A percentile compares a stretch with the other conserved stretches of the same genome.
These are phyloP conservation scores for Fusarium paranaense DNA, from an alignment of 2,329 filamentous ascomycete genomes.

Conservation along the genomic window DNA sequence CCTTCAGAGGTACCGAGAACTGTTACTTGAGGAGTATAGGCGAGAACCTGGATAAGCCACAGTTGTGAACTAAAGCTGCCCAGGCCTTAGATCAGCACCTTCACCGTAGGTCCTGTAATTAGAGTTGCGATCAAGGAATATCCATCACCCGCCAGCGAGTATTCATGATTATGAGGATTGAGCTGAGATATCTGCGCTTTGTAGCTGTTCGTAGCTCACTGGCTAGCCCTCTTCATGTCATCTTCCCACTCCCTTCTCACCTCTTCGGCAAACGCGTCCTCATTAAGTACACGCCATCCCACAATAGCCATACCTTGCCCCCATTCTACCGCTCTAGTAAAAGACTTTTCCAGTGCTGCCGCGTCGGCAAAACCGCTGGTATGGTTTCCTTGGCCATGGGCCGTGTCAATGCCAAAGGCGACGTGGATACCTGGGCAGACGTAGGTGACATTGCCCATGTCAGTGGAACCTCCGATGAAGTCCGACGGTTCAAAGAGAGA, in stretches of 20 bases:
- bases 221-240: background rate
- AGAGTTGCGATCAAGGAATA: background rate
- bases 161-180: background rate
- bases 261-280: background rate
- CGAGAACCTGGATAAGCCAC: background rate
- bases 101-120: background rate
- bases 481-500: background rate
- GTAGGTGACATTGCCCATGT: constrained; percentile 16
- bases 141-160: background rate
- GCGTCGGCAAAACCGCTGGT: constrained; percentile 6
- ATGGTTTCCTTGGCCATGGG: constrained; percentile 8
- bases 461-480: constrained; percentile 5
- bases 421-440: constrained; percentile 2
- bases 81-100: background rate
- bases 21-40: constrained; percentile 13
- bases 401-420: constrained; percentile 8
- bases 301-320: constrained; percentile 13
- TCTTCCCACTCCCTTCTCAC: background rate
- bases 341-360: background rate
- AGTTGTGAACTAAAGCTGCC: background rate
- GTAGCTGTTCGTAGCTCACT: background rate
- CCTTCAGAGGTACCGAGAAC: constrained; percentile 51
- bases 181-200: background rate
- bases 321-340: background rate
- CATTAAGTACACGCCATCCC: constrained; percentile 4